Evolutionary conservation across 352 stramenopile genomes (phyloP).

Genomic region (Pythium oligandrum): DNA sequence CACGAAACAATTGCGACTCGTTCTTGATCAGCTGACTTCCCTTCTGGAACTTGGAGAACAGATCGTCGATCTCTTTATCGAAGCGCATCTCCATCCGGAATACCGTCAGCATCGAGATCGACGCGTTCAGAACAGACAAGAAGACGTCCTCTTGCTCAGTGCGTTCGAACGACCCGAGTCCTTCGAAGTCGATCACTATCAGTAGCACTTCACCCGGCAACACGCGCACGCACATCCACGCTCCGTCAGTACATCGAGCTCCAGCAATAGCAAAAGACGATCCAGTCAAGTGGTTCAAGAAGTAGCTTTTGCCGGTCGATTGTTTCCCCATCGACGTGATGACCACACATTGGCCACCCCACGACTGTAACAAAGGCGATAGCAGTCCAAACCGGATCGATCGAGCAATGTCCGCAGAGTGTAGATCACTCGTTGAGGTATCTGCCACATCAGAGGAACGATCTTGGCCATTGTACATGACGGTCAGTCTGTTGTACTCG

Average conservation of each 20-base stretch:
- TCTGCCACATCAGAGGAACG: neutral
- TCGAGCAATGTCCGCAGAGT: slow-evolving; percentile 36
- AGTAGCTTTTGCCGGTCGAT: slow-evolving; percentile 78
- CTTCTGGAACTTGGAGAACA: slow-evolving; percentile 70
- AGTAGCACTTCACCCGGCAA: slow-evolving; percentile 38
- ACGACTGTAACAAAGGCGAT: slow-evolving; percentile 34
- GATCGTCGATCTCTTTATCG: slow-evolving; percentile 66
- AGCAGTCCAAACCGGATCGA: slow-evolving; percentile 42
- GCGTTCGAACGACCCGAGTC: slow-evolving; percentile 63
- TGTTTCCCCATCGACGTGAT: slow-evolving; percentile 68
- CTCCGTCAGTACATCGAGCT: slow-evolving; percentile 54
- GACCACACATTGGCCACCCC: slow-evolving; percentile 36
- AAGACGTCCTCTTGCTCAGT: slow-evolving; percentile 77
- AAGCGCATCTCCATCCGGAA: slow-evolving; percentile 78
- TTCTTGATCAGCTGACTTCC: slow-evolving; percentile 56
- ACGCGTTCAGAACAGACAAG: slow-evolving; percentile 65
- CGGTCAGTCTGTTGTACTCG: slow-evolving; percentile 44
- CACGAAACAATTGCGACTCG: slow-evolving; percentile 56
- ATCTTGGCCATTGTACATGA: slow-evolving; percentile 39
- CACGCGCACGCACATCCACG: slow-evolving; percentile 54
- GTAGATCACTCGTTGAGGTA: slow-evolving; percentile 15
- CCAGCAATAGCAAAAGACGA: slow-evolving; percentile 70
- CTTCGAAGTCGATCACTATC: slow-evolving; percentile 79
- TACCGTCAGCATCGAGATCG: slow-evolving; percentile 65
- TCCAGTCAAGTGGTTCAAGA: slow-evolving; percentile 69